A percentile compares a stretch with the other conserved stretches of the same genome.
These are phyloP conservation scores for Xanthoceras sorbifolium DNA, from an alignment of 345 rosid genomes.

Conservation along the genomic window DNA sequence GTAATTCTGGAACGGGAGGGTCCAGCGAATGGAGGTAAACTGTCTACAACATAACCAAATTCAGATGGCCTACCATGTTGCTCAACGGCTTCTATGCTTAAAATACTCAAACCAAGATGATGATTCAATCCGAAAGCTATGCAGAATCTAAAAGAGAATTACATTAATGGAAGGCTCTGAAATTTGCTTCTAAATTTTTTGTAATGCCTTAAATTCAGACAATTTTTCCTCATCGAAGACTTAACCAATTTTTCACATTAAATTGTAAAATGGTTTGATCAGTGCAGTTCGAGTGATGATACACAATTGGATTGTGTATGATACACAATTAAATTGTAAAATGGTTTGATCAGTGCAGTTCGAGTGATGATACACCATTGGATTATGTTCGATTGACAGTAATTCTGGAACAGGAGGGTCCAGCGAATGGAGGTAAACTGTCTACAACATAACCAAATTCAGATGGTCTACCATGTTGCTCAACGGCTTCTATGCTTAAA, in stretches of 20 bases:
- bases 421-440: slow-evolving; percentile 72
- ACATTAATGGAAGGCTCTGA: slow-evolving; percentile 41
- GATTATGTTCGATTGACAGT: neutral
- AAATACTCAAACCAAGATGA: slow-evolving; percentile 66
- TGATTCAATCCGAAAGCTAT: slow-evolving; percentile 67
- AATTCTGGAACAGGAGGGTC: slow-evolving; percentile 47
- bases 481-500: slow-evolving; percentile 77
- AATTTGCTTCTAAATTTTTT: neutral
- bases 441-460: slow-evolving; percentile 46
- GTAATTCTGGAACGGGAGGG: slow-evolving; percentile 47
- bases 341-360: too few relatives aligned
- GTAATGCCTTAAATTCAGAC: neutral
- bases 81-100: slow-evolving; percentile 72
- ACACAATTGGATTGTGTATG: too few relatives aligned
- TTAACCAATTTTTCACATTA: neutral
- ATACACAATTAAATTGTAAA: too few relatives aligned
- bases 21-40: slow-evolving; percentile 64
- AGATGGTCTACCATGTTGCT: slow-evolving; percentile 49
- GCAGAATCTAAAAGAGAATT: slow-evolving; percentile 64
- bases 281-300: neutral
- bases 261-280: neutral
- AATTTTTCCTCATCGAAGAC: too few relatives aligned
- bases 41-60: slow-evolving; percentile 47
- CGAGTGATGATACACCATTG: too few relatives aligned
- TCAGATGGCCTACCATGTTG: slow-evolving; percentile 51